Percentiles rank a stretch among this genome's conserved stretches.
Evolutionary conservation across 164 flowering plant species (phyloP).

Genomic region (Vitis amurensis): DNA sequence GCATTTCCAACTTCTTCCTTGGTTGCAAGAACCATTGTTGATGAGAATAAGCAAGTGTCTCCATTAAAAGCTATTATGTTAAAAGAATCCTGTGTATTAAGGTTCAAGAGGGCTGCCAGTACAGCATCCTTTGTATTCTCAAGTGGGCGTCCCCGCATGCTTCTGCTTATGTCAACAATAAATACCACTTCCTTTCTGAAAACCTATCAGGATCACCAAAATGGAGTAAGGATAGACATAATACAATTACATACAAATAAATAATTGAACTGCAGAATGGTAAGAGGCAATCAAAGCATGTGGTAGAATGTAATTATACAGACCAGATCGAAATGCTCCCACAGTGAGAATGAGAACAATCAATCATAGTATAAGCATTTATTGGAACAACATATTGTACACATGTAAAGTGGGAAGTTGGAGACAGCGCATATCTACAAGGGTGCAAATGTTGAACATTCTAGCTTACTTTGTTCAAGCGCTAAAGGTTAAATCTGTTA

Average conservation of each 20-base stretch:
- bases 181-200: slow-evolving; percentile 73
- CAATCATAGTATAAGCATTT: too few species aligned
- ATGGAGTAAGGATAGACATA: slow-evolving; percentile 1
- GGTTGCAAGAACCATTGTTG: slow-evolving; percentile 63
- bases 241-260: slow-evolving; percentile 2
- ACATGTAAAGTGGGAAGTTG: too few species aligned
- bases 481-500: too few species aligned
- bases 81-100: slow-evolving; percentile 62
- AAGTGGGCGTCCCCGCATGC: slow-evolving; percentile 74
- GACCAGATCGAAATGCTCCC: too few species aligned
- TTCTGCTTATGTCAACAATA: slow-evolving; percentile 80
- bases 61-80: slow-evolving; percentile 76
- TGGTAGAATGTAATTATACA: too few species aligned
- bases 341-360: too few species aligned
- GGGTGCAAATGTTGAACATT: too few species aligned
- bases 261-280: not conserved
- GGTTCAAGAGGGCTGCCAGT: slow-evolving; percentile 44
- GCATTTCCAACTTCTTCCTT: slow-evolving; percentile 51
- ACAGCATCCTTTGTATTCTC: slow-evolving; percentile 61
- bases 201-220: slow-evolving; percentile 47
- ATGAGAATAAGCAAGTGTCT: slow-evolving; percentile 54
- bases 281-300: not conserved
- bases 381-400: too few species aligned
- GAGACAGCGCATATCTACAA: too few species aligned
- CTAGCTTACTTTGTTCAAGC: too few species aligned